These are phyloP conservation scores for Clarireedia hainanense DNA, from an alignment of 2,329 filamentous ascomycete genomes.

Conservation along the genomic window DNA sequence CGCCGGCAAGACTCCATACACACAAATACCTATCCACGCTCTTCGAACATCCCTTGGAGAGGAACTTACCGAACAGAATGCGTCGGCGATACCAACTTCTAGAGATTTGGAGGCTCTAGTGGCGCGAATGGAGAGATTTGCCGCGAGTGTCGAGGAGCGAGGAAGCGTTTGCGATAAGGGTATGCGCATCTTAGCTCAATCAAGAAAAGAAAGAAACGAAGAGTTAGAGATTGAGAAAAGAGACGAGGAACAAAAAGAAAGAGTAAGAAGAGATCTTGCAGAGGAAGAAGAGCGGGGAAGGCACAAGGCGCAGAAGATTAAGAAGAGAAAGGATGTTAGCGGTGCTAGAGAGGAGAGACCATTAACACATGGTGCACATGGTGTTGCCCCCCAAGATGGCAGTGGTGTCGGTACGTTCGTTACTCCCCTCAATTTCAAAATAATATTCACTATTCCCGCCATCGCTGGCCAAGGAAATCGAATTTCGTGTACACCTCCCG, in stretches of 20 bases:
- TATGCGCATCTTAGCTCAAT: conserved; percentile 61
- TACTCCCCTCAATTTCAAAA: not conserved
- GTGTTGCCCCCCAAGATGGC: conserved; percentile 56
- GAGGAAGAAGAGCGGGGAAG: conserved; percentile 41
- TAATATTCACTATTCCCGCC: not conserved
- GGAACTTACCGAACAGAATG: conserved; percentile 58
- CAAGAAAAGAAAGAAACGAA: conserved; percentile 54
- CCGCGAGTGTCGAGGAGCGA: conserved; percentile 59
- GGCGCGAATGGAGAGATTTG: conserved; percentile 54
- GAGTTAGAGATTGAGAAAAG: conserved; percentile 40
- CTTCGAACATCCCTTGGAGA: conserved; percentile 51
- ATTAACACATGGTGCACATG: conserved; percentile 54
- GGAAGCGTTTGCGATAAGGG: conserved; percentile 62
- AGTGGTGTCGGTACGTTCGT: conserved; percentile 46
- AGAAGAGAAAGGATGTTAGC: conserved; percentile 69
- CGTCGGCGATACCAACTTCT: conserved; percentile 54
- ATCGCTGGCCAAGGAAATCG: not conserved
- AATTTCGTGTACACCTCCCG: not conserved
- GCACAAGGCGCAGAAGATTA: conserved; percentile 55
- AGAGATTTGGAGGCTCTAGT: conserved; percentile 57
- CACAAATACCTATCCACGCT: conserved; percentile 53
- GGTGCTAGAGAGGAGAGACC: conserved; percentile 52
- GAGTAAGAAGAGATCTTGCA: conserved; percentile 35
- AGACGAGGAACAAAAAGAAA: conserved; percentile 36
- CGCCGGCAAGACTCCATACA: conserved; percentile 51